Percentiles rank a stretch among this genome's conserved stretches.
Conservation (phyloP, 441 rosid genomes). For the Erysimum cheiri region DNA sequence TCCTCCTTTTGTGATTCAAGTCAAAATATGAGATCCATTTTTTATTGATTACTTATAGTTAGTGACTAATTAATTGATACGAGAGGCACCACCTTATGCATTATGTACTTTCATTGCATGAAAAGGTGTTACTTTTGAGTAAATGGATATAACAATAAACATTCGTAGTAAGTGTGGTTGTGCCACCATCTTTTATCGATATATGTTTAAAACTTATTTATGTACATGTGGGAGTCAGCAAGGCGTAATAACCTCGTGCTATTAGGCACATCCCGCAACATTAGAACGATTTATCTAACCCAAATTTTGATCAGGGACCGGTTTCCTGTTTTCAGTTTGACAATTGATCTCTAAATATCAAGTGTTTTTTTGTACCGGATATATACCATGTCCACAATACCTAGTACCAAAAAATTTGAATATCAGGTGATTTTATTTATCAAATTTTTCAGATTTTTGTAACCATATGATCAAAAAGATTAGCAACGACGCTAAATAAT, state of each 20-base stretch:
- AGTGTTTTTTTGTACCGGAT: too few species aligned
- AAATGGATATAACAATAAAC: neutral
- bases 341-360: neutral
- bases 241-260: neutral
- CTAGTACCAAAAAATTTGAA: too few species aligned
- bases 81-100: constrained; percentile 17
- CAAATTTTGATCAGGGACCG: neutral
- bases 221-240: neutral
- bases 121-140: constrained; percentile 6
- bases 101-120: constrained; percentile 6
- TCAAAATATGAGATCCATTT: neutral
- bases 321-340: neutral
- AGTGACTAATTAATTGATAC: constrained; percentile 3
- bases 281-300: neutral
- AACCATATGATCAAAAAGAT: neutral
- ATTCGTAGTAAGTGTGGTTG: neutral
- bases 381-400: too few species aligned
- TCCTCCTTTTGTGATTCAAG: neutral
- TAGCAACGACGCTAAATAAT: neutral
- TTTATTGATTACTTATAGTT: neutral
- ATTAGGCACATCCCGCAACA: neutral
- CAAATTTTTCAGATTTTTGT: too few species aligned
- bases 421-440: too few species aligned
- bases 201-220: neutral
- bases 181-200: neutral